These are phyloP conservation scores for Hyaloscypha hepaticicola DNA, from an alignment of 495 filamentous ascomycete species.

Conservation along the genomic window DNA sequence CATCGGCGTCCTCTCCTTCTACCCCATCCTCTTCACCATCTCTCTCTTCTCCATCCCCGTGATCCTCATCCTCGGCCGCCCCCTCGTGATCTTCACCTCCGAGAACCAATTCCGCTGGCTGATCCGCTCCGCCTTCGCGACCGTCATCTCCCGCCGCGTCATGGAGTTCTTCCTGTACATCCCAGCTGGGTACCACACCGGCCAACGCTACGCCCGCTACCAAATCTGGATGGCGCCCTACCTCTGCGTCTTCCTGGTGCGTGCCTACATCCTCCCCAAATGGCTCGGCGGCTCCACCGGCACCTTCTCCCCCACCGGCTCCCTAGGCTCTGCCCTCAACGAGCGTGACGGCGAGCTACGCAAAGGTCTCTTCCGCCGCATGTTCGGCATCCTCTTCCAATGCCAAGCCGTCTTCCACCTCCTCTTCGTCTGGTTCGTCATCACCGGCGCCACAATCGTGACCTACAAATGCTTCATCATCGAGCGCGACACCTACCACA, in stretches of 20 bases:
- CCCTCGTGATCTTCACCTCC: slow-evolving; percentile 42
- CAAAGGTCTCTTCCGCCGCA: slow-evolving; percentile 9
- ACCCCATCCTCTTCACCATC: slow-evolving; percentile 40
- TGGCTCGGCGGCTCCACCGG: slow-evolving; percentile 32
- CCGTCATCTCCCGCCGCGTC: slow-evolving; percentile 40
- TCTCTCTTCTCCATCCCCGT: slow-evolving; percentile 46
- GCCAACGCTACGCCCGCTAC: slow-evolving; percentile 42
- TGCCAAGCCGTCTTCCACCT: slow-evolving; percentile 22
- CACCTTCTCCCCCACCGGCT: slow-evolving; percentile 20
- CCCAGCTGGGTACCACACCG: slow-evolving; percentile 44
- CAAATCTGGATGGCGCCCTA: slow-evolving; percentile 50
- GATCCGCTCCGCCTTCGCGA: slow-evolving; percentile 43
- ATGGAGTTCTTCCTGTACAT: slow-evolving; percentile 44
- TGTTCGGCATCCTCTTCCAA: slow-evolving; percentile 14
- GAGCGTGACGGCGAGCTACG: slow-evolving; percentile 13
- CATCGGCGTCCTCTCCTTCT: slow-evolving; percentile 42
- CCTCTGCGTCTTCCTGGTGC: slow-evolving; percentile 42
- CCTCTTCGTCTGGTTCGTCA: slow-evolving; percentile 42
- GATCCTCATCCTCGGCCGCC: slow-evolving; percentile 42
- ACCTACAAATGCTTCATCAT: slow-evolving; percentile 40
- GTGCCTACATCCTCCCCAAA: slow-evolving; percentile 44
- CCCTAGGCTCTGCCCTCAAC: slow-evolving; percentile 20
- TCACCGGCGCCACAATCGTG: slow-evolving; percentile 38
- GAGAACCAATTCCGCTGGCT: slow-evolving; percentile 44
- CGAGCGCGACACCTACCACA: slow-evolving; percentile 30